Base-by-base conservation (phyloP, 176 grass and related monocot species). In the Eleusine indica region DNA sequence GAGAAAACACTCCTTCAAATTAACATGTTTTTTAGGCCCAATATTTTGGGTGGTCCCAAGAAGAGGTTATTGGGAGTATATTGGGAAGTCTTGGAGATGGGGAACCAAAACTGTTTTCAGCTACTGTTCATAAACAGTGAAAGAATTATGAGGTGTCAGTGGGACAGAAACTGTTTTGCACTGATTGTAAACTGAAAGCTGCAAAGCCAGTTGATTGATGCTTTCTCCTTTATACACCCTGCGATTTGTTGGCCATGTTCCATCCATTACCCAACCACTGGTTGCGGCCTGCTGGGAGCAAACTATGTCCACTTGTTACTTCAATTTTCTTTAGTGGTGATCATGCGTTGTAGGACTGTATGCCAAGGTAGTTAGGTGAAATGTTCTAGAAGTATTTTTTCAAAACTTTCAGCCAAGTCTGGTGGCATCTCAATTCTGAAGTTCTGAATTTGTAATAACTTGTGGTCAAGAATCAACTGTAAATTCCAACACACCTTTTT, bases 161-260 rank as follows among this genome's bases (percentile, higher is more conserved):
- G 30, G 21, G 65, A 39, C 44, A 13, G 9, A 75, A 22, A 16
- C 14, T 68, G 22, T 7, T 43, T 15, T 30, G 41, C 40, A 49
- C 5, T 53, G 32, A 12, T 39, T 53, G 62, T n/a, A 52, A 68
- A 15, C 0, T 40, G 35, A 9, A 29, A 63, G 9, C 22, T 12
- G 9, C 22, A 2, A 70, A 56, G 19, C 65, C 48, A 53, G 53
- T 21, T 5, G 48, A n/a, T 40, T n/a, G 12, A 11, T 58, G 18
- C 35, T 57, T 54, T 39, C 25, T 25, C 78, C 48, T 80, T 80
- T 80, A 80, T 80, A 80, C 78, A 56, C 35, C 65, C 47, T 80
- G 48, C 48, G 25, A 70, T 8, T 18, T 7, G 47, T 5, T 70
- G 66, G 17, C 37, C 37, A 63, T 63, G 60, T 28, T 42, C 37